Percentiles rank a stretch among this genome's conserved stretches.
phyloP scores from a whole-genome alignment of 129 eudicot species.

The Chrysanthemum seticuspe region DNA sequence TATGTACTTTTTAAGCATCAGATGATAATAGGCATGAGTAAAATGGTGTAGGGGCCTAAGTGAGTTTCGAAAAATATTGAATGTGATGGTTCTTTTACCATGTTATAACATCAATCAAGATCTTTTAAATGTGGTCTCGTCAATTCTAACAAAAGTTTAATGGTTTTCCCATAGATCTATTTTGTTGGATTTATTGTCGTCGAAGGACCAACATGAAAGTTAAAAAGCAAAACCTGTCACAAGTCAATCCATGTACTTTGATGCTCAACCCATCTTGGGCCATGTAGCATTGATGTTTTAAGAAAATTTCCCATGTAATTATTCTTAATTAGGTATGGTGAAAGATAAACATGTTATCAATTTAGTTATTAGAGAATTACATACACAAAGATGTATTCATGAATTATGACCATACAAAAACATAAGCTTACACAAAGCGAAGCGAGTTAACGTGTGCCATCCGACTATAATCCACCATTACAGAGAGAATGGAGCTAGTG shows the following conservation, averaged over 20 bases:
- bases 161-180: neutral
- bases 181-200: neutral
- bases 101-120: neutral
- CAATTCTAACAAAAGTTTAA: neutral
- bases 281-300: too few species aligned
- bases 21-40: too few species aligned
- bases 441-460: too few species aligned
- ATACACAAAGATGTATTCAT: too few species aligned
- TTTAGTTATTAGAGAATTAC: too few species aligned
- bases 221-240: neutral
- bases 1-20: neutral
- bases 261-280: neutral
- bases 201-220: neutral
- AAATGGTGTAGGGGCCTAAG: neutral
- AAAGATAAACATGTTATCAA: too few species aligned
- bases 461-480: too few species aligned
- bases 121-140: neutral
- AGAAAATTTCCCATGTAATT: too few species aligned
- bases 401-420: too few species aligned
- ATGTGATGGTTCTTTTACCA: neutral
- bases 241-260: neutral
- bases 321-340: too few species aligned
- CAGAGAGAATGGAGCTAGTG: too few species aligned
- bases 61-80: neutral
- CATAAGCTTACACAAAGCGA: too few species aligned